Evolutionary conservation across 2,329 filamentous ascomycete genomes (phyloP).

Genomic region (Calonectria ilicicola): DNA sequence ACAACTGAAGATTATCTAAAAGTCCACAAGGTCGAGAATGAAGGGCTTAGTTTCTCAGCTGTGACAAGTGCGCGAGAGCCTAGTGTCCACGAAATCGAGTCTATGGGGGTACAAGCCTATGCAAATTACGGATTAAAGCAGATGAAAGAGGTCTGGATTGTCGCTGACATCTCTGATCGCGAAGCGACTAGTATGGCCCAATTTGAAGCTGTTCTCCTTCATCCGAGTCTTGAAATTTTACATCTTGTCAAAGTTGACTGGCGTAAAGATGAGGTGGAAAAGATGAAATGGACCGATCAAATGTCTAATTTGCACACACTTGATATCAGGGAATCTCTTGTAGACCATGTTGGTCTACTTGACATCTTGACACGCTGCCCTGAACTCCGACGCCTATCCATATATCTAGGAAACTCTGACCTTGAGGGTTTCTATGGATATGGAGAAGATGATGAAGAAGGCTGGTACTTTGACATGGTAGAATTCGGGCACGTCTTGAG

Average conservation of each 20-base stretch:
- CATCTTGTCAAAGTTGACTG: background rate
- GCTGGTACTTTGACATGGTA: background rate
- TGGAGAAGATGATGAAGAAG: background rate
- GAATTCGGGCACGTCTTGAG: background rate
- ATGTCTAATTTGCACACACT: background rate
- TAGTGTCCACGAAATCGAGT: background rate
- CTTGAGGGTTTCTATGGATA: background rate
- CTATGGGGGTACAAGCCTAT: background rate
- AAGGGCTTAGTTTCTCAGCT: background rate
- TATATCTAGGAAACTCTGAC: background rate
- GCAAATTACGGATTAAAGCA: background rate
- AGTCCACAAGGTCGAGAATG: background rate
- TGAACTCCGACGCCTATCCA: background rate
- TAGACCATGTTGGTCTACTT: background rate
- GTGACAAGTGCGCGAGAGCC: background rate
- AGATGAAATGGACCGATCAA: background rate
- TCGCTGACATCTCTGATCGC: background rate
- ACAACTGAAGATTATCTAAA: too few relatives aligned
- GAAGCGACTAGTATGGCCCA: background rate
- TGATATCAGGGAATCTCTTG: background rate
- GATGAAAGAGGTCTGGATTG: background rate
- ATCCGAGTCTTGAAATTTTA: background rate
- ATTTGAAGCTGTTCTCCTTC: background rate
- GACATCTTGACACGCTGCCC: background rate
- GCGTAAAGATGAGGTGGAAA: background rate